phyloP scores from a whole-genome alignment of 2,329 filamentous ascomycete genomes.

The Penicillium sp. region DNA sequence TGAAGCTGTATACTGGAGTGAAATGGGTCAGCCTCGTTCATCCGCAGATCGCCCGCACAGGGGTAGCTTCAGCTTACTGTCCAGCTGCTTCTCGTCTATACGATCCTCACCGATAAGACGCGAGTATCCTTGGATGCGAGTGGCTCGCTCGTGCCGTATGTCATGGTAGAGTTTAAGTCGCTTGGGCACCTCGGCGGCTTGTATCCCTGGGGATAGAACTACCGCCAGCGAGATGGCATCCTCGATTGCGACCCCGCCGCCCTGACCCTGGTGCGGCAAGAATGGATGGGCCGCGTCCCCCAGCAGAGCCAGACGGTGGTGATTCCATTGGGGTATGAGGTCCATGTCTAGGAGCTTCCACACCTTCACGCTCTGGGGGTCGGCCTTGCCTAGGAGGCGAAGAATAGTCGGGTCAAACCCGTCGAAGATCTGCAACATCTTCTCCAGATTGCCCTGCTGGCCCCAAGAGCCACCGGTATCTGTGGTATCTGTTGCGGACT shows the following conservation, averaged over 20 bases:
- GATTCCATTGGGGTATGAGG: constrained; percentile 54
- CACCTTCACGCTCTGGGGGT: constrained; percentile 50
- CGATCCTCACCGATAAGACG: not conserved
- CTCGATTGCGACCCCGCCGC: constrained; percentile 64
- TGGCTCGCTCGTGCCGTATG: constrained; percentile 57
- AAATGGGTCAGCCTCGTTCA: too few relatives aligned
- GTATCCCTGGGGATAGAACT: constrained; percentile 52
- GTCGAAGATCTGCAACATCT: constrained; percentile 28
- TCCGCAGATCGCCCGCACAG: too few relatives aligned
- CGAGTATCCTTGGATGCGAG: constrained; percentile 50
- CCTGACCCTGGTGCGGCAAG: constrained; percentile 62
- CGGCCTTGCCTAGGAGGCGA: constrained; percentile 40
- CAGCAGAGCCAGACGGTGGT: constrained; percentile 55
- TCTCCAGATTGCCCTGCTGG: constrained; percentile 26
- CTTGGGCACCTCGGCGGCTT: constrained; percentile 49
- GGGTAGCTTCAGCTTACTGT: not conserved
- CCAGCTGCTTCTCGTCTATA: not conserved
- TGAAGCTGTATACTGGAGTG: not conserved
- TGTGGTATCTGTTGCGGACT: constrained; percentile 4
- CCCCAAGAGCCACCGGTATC: constrained; percentile 33
- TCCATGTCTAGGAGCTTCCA: constrained; percentile 65
- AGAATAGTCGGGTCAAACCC: constrained; percentile 46
- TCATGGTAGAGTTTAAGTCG: constrained; percentile 60
- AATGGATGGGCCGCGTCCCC: constrained; percentile 70
- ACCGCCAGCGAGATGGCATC: constrained; percentile 60